These are phyloP conservation scores for Herpetomonas tarakana DNA, from an alignment of 208 protist species.

Conservation along the genomic window DNA sequence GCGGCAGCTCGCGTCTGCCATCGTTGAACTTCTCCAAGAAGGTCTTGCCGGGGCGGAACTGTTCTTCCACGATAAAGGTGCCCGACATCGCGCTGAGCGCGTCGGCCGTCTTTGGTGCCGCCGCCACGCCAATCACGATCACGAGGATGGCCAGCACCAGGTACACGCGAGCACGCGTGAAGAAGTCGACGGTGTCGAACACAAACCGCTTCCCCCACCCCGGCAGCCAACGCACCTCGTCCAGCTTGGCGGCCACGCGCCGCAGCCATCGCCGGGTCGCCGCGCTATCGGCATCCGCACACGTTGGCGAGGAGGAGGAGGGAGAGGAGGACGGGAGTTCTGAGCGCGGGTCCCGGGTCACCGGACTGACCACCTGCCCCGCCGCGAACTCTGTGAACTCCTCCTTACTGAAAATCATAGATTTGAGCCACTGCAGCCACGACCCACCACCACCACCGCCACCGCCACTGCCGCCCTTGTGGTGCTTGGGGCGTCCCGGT, in stretches of 20 bases:
- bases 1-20: conserved; percentile 27
- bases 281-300: neutral
- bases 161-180: conserved; percentile 44
- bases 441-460: neutral
- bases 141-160: conserved; percentile 28
- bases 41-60: conserved; percentile 54
- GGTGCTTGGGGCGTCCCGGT: neutral
- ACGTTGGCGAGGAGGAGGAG: neutral
- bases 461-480: neutral
- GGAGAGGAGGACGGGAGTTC: conserved; percentile 2
- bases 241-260: conserved; percentile 15
- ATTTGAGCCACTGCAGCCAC: conserved; percentile 4
- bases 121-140: conserved; percentile 16
- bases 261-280: conserved; percentile 8
- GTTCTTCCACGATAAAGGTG: conserved; percentile 64
- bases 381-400: conserved; percentile 27
- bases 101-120: conserved; percentile 2
- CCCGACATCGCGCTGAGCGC: conserved; percentile 38
- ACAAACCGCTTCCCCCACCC: conserved; percentile 25
- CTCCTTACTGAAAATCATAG: conserved; percentile 18
- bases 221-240: conserved; percentile 25
- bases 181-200: conserved; percentile 54
- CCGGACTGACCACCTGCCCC: neutral
- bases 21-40: conserved; percentile 58
- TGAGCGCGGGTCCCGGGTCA: neutral